These are phyloP conservation scores for Daedaleopsis sinensis DNA, from an alignment of 768 basidiomycete genomes.

Conservation along the genomic window DNA sequence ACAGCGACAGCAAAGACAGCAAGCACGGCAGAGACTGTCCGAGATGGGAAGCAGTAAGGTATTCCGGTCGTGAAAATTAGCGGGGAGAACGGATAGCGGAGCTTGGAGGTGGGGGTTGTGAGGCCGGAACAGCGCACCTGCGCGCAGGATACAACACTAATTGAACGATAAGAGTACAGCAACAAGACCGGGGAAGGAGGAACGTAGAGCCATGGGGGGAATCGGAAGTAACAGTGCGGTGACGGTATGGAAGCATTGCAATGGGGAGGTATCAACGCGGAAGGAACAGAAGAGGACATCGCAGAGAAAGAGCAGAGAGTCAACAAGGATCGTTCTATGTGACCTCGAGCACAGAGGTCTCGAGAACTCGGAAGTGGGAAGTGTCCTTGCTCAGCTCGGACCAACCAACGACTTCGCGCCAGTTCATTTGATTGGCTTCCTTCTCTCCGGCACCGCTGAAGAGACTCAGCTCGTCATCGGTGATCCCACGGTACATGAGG, in stretches of 20 bases:
- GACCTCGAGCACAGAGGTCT: conserved; percentile 79
- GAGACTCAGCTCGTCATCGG: conserved; percentile 74
- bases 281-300: conserved; percentile 11
- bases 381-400: conserved; percentile 79
- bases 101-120: background rate
- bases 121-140: conserved; percentile 15
- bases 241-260: background rate
- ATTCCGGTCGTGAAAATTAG: conserved; percentile 14
- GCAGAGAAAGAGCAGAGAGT: background rate
- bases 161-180: conserved; percentile 27
- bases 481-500: conserved; percentile 82
- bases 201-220: background rate
- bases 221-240: background rate
- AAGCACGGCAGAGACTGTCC: conserved; percentile 22
- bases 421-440: conserved; percentile 80
- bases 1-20: conserved; percentile 29
- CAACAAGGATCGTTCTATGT: conserved; percentile 17
- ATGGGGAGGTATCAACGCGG: conserved; percentile 9
- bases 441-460: conserved; percentile 85
- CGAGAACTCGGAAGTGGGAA: conserved; percentile 74
- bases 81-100: background rate
- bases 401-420: conserved; percentile 82
- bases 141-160: conserved; percentile 20
- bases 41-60: conserved; percentile 12
- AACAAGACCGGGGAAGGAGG: conserved; percentile 1